These are phyloP conservation scores for Akanthomyces uredinophilus DNA, from an alignment of 2,329 filamentous ascomycete genomes.

Conservation along the genomic window DNA sequence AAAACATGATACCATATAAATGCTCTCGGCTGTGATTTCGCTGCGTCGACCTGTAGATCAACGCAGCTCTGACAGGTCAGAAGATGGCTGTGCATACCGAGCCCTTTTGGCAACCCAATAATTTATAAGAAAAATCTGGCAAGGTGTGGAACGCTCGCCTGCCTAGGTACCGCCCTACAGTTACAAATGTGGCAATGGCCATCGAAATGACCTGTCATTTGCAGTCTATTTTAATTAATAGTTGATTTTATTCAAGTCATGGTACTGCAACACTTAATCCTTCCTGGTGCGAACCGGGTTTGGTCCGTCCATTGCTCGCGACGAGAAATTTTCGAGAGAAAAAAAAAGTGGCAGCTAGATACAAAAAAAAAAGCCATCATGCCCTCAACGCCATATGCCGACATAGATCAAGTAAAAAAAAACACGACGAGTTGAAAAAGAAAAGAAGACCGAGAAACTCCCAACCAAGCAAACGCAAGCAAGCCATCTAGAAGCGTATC, in stretches of 20 bases:
- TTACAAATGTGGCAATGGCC: not conserved
- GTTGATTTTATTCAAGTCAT: not conserved
- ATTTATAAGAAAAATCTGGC: too few relatives aligned
- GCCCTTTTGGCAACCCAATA: too few relatives aligned
- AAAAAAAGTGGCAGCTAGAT: constrained; percentile 4
- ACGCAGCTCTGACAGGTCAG: too few relatives aligned
- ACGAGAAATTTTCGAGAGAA: not conserved
- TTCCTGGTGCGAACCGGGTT: not conserved
- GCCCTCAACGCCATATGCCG: constrained; percentile 15
- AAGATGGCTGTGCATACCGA: too few relatives aligned
- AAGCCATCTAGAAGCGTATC: constrained; percentile 13
- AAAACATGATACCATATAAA: constrained; percentile 19
- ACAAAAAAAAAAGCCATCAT: constrained; percentile 9
- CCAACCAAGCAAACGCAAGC: constrained; percentile 14
- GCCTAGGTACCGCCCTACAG: not conserved
- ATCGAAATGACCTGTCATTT: not conserved
- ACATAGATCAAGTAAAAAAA: not conserved
- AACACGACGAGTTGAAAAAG: not conserved
- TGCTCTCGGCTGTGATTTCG: not conserved
- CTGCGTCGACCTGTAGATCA: not conserved
- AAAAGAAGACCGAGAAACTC: constrained; percentile 11
- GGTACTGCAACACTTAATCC: not conserved
- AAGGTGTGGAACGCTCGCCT: not conserved
- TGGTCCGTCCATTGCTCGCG: not conserved
- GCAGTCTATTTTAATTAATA: not conserved